Evolutionary conservation across 441 rosid species (phyloP).

Genomic region (Euphorbia corollata): DNA sequence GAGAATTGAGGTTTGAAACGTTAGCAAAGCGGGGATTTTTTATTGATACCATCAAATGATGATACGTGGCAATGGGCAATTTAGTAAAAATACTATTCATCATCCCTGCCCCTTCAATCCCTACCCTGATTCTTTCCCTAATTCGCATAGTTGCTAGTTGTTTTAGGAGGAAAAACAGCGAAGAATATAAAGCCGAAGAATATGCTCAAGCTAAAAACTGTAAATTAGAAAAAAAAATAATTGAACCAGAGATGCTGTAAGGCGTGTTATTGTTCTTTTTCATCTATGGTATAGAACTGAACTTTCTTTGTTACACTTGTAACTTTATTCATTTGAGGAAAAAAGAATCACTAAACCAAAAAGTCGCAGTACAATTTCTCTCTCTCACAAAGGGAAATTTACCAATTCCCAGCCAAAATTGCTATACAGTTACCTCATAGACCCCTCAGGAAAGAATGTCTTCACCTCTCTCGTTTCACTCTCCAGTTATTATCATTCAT

Average conservation of each 20-base stretch:
- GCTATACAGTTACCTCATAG: slow-evolving; percentile 22
- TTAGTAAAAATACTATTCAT: no score
- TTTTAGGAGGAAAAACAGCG: no score
- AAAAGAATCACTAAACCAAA: slow-evolving; percentile 19
- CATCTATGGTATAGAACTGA: slow-evolving; percentile 24
- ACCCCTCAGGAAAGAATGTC: slow-evolving; percentile 39
- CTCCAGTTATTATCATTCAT: slow-evolving; percentile 39
- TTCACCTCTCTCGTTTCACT: slow-evolving; percentile 46
- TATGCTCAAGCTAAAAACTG: no score
- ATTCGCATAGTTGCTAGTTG: no score
- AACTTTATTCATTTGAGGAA: slow-evolving; percentile 25
- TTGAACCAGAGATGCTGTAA: background rate
- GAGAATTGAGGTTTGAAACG: no score
- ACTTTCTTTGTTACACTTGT: slow-evolving; percentile 18
- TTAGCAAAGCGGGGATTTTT: no score
- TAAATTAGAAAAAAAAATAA: no score
- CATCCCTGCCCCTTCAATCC: no score
- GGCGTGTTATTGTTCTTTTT: slow-evolving; percentile 13
- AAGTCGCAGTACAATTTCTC: slow-evolving; percentile 43
- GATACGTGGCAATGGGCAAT: no score
- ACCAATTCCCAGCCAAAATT: slow-evolving; percentile 22
- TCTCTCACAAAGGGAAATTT: slow-evolving; percentile 30
- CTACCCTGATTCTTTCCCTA: no score
- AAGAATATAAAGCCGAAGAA: no score
- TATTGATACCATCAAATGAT: no score